Conservation (phyloP, 495 filamentous ascomycete species). For the Lasiosphaeria ovina region DNA sequence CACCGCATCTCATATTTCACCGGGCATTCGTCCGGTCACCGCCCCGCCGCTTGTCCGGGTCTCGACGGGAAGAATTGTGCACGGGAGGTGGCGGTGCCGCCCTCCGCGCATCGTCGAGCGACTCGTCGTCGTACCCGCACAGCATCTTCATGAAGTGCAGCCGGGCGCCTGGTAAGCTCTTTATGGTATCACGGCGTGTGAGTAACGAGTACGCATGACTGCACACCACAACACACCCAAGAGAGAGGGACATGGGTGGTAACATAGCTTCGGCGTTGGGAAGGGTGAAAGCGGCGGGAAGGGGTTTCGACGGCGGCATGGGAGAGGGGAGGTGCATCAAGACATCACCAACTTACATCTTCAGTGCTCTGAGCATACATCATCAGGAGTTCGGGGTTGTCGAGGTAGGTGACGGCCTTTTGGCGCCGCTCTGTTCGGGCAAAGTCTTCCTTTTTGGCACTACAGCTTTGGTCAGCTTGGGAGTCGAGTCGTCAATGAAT, state of each 20-base stretch:
- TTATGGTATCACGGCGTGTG: background rate
- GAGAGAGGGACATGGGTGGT: slow-evolving; percentile 3
- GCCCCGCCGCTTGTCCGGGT: slow-evolving; percentile 17
- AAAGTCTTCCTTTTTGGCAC: slow-evolving; percentile 29
- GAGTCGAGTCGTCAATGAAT: too few relatives aligned
- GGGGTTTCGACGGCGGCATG: too few relatives aligned
- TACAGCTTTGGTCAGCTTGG: background rate
- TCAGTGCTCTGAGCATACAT: slow-evolving; percentile 49
- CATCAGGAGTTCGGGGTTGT: slow-evolving; percentile 52
- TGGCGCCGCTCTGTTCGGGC: slow-evolving; percentile 34
- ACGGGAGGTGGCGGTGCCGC: background rate
- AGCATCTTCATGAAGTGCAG: slow-evolving; percentile 50
- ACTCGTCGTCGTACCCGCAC: slow-evolving; percentile 44
- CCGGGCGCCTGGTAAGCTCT: slow-evolving; percentile 49
- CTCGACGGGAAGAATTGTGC: background rate
- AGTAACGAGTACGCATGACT: background rate
- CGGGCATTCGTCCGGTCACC: slow-evolving; percentile 13
- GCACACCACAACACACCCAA: background rate
- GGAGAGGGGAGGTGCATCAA: background rate
- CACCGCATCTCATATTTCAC: background rate
- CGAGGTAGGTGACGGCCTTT: slow-evolving; percentile 44
- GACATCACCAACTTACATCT: slow-evolving; percentile 33
- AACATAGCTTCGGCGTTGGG: background rate
- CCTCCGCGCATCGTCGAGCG: background rate
- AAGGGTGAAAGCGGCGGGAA: slow-evolving; percentile 1